A percentile compares a stretch with the other conserved stretches of the same genome.
Conservation (phyloP, 73 alveolate genomes). For the Breviolum minutum region DNA sequence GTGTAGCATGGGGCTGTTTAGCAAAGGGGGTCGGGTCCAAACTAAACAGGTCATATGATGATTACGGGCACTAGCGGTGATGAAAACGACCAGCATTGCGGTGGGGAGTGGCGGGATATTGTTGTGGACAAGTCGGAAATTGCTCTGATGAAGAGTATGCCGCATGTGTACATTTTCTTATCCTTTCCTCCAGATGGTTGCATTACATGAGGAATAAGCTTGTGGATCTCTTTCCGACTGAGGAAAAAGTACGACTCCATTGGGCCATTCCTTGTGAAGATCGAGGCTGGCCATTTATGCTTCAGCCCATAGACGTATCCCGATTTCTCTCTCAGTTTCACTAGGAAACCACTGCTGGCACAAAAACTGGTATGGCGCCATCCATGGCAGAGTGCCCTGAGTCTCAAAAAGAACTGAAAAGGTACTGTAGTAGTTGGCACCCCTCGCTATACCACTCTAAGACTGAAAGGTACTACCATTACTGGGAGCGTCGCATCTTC, state of each 20-base stretch:
- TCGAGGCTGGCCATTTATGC: slow-evolving; percentile 96
- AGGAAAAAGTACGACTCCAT: slow-evolving; percentile 70
- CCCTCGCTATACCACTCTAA: not conserved
- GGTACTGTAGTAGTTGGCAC: not conserved
- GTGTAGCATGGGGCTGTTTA: too few relatives aligned
- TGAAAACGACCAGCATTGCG: too few relatives aligned
- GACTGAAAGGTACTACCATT: slow-evolving; percentile 63
- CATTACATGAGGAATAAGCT: not conserved
- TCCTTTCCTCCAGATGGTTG: not conserved
- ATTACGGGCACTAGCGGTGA: too few relatives aligned
- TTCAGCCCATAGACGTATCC: not conserved
- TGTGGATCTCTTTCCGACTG: not conserved
- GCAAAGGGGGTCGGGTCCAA: too few relatives aligned
- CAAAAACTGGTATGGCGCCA: slow-evolving; percentile 98
- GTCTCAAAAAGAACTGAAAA: slow-evolving; percentile 69
- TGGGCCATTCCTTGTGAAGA: slow-evolving; percentile 93
- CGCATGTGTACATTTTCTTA: not conserved
- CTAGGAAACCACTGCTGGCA: slow-evolving; percentile 98
- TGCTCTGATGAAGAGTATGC: not conserved
- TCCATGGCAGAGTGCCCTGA: slow-evolving; percentile 98
- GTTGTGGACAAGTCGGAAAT: not conserved
- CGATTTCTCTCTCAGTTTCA: not conserved
- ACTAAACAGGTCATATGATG: too few relatives aligned
- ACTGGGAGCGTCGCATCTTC: slow-evolving; percentile 98
- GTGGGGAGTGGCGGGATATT: too few relatives aligned